These are phyloP conservation scores for Friedmanniomyces simplex DNA, from an alignment of 495 filamentous ascomycete species.

Conservation along the genomic window DNA sequence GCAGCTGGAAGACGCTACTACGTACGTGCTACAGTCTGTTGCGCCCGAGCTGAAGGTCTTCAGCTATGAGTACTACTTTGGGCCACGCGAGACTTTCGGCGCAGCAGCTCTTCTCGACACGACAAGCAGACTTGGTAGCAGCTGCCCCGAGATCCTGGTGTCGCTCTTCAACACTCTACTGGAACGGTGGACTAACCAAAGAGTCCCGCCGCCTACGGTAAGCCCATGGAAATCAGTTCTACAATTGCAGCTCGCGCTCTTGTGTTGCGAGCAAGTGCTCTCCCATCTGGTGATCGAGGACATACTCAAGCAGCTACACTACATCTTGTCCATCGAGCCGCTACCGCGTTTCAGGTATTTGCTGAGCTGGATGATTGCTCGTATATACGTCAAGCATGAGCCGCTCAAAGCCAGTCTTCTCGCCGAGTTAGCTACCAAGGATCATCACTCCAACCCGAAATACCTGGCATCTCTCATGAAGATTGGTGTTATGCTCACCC, in stretches of 20 bases:
- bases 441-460: slow-evolving; percentile 32
- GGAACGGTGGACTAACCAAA: slow-evolving; percentile 33
- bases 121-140: slow-evolving; percentile 28
- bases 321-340: slow-evolving; percentile 33
- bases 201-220: slow-evolving; percentile 30
- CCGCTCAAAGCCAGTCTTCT: slow-evolving; percentile 16
- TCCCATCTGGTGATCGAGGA: background rate
- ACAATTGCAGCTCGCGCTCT: slow-evolving; percentile 37
- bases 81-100: slow-evolving; percentile 27
- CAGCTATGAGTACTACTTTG: slow-evolving; percentile 35
- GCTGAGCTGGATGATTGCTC: slow-evolving; percentile 36
- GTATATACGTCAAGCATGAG: slow-evolving; percentile 28
- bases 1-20: slow-evolving; percentile 28
- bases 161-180: slow-evolving; percentile 29
- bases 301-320: slow-evolving; percentile 25
- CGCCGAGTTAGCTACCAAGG: slow-evolving; percentile 12
- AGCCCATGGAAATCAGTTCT: slow-evolving; percentile 36
- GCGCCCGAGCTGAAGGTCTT: background rate
- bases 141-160: slow-evolving; percentile 17
- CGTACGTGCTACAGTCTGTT: slow-evolving; percentile 19
- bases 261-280: slow-evolving; percentile 26
- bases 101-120: slow-evolving; percentile 37
- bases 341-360: slow-evolving; percentile 38
- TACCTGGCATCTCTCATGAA: slow-evolving; percentile 34
- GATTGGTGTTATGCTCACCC: slow-evolving; percentile 30